phyloP scores from a whole-genome alignment of 148 eudicot genomes.

The Vaccinium vitisidaea region DNA sequence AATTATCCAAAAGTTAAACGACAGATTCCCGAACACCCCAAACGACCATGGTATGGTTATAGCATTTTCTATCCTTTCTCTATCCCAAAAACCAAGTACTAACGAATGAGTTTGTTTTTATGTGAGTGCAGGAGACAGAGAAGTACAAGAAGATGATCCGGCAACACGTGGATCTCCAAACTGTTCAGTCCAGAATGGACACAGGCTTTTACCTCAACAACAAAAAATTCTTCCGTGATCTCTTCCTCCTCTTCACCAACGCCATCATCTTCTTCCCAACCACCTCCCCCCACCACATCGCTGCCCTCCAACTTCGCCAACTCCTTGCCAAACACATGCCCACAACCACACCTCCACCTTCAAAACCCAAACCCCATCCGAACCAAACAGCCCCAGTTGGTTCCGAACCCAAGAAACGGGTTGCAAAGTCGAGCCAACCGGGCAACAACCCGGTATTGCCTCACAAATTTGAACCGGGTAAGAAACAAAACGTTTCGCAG shows the following conservation, averaged over 20 bases:
- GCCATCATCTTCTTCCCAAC: slow-evolving; percentile 45
- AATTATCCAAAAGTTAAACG: no score
- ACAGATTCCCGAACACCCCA: no score
- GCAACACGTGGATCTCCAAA: slow-evolving; percentile 50
- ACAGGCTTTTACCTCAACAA: slow-evolving; percentile 32
- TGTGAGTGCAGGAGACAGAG: slow-evolving; percentile 38
- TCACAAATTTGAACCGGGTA: slow-evolving; percentile 13
- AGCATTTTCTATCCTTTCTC: no score
- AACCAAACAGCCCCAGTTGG: slow-evolving; percentile 26
- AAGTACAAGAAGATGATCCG: slow-evolving; percentile 39
- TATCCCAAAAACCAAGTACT: background rate
- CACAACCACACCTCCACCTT: slow-evolving; percentile 14
- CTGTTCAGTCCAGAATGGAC: slow-evolving; percentile 34
- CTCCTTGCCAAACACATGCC: slow-evolving; percentile 30
- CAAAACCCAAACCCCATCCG: slow-evolving; percentile 24
- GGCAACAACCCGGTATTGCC: background rate
- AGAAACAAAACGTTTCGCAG: background rate
- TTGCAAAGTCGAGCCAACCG: background rate
- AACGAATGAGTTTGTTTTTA: background rate
- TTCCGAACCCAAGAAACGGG: slow-evolving; percentile 22
- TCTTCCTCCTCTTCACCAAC: slow-evolving; percentile 49
- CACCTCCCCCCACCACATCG: slow-evolving; percentile 38
- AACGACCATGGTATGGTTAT: no score
- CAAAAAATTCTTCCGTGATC: slow-evolving; percentile 42
- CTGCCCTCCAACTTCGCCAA: slow-evolving; percentile 40